Percentiles rank a stretch among this genome's conserved stretches.
phyloP scores from a whole-genome alignment of 2,329 filamentous ascomycete genomes.

The Fusarium verrucosum region DNA sequence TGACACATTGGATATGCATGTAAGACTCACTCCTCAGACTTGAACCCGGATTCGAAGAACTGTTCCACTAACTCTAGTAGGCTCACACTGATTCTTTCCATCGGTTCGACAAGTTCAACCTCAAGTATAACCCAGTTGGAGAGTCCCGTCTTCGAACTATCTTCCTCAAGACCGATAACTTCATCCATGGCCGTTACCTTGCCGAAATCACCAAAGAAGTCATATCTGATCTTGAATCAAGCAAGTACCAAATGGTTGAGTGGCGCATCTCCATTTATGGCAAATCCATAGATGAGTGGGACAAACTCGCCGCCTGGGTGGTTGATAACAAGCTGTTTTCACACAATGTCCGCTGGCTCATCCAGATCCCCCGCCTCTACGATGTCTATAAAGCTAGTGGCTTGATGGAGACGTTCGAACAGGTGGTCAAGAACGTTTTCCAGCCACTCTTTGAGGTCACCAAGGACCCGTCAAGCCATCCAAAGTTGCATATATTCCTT shows the following conservation, averaged over 20 bases:
- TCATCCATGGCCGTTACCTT: constrained; percentile 93
- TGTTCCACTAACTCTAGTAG: constrained; percentile 51
- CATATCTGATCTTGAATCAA: constrained; percentile 94
- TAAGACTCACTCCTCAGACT: constrained; percentile 55
- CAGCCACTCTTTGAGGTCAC: constrained; percentile 95
- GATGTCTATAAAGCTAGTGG: constrained; percentile 93
- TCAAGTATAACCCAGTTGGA: constrained; percentile 98
- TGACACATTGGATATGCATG: constrained; percentile 98
- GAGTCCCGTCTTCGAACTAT: constrained; percentile 97
- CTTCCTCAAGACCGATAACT: constrained; percentile 98
- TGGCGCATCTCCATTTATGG: constrained; percentile 99
- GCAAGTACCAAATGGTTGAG: constrained; percentile 99
- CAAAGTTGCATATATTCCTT: constrained; percentile 93
- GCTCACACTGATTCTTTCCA: constrained; percentile 98
- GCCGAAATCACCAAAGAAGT: constrained; percentile 99
- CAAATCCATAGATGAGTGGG: constrained; percentile 92
- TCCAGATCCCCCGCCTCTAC: constrained; percentile 93
- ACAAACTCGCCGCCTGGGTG: constrained; percentile 96
- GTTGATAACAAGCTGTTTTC: constrained; percentile 98
- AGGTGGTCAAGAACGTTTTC: constrained; percentile 91
- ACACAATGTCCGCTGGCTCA: constrained; percentile 95
- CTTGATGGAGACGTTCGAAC: constrained; percentile 88
- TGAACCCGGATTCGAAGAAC: neutral
- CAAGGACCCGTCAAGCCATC: constrained; percentile 83
- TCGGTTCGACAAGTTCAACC: constrained; percentile 98